Base-by-base conservation (phyloP, 2,329 filamentous ascomycete genomes). In the Dactylonectria macrodidyma region DNA sequence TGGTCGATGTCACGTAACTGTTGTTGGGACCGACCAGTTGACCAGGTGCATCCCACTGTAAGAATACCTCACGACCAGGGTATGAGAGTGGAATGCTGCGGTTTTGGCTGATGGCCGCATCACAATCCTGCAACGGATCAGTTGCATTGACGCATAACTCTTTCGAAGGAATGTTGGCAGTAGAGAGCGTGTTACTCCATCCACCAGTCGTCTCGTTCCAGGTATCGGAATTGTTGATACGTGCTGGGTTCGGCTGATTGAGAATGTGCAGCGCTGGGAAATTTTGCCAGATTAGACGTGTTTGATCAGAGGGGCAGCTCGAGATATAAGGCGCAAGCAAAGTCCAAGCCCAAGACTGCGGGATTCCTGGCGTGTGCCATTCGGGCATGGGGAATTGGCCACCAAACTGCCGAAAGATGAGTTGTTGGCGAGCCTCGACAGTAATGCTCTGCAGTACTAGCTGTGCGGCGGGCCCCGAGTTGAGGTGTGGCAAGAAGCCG, bases 271-370 rank as follows among this genome's bases (percentile, higher is more conserved):
- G 82, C 0, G 88, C 86, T 0, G 93, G 94, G 83, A 93, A 95
- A 83, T 97, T 97, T 78, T 95, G 92, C 93, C 94, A 97, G 26
- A 90, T 87, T 34, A 97, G 84, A 7, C 93, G 89, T 1, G 93
- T 95, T 72, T 91, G 90, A 78, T 92, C 89, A 50, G 81, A 82
- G 0, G 94, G 93, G 79, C 94, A 97, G 5, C 87, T 91, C 41
- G 89, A 90, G 79, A 97, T 95, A 80, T 95, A 95, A 0, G 93
- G 94, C 0, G 94, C 93, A 5, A 96, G 85, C 24, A 94, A 86
- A 0, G 93, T 92, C 94, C 94, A 97, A 0, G 91, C 89, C 93
- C 93, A 97, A 0, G 91, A 93, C 79, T 97, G 94, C 0, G 93
- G 93, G 26, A 95, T 90, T 46, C 93, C 93, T 6, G 90, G 86